These are phyloP conservation scores for Alternaria viburni DNA, from an alignment of 2,329 filamentous ascomycete genomes.

Conservation along the genomic window DNA sequence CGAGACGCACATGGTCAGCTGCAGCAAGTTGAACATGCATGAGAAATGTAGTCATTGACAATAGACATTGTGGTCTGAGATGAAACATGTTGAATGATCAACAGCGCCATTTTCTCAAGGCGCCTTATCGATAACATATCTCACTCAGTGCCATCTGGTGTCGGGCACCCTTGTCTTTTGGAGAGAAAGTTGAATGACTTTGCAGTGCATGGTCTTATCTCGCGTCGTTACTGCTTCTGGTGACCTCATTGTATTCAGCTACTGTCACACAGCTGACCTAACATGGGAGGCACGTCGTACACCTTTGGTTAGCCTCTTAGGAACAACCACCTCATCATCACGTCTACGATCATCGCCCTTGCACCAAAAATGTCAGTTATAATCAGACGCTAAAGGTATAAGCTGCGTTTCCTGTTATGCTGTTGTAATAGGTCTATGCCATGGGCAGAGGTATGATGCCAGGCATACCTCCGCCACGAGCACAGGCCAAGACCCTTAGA, in stretches of 20 bases:
- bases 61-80: background rate
- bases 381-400: background rate
- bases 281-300: background rate
- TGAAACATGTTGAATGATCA: background rate
- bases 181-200: background rate
- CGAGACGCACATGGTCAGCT: slow-evolving; percentile 5
- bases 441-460: background rate
- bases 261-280: background rate
- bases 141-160: background rate
- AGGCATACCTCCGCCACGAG: background rate
- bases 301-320: background rate
- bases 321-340: background rate
- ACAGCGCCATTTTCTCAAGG: background rate
- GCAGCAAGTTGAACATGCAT: background rate
- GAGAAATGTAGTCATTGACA: background rate
- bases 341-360: background rate
- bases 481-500: slow-evolving; percentile 8
- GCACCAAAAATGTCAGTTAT: background rate
- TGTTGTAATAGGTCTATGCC: background rate
- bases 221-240: background rate
- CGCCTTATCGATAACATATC: slow-evolving; percentile 4
- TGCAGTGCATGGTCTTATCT: background rate
- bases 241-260: background rate
- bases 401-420: background rate
- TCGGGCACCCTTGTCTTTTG: background rate